Evolutionary conservation across 2,329 filamentous ascomycete genomes (phyloP), one percentile per base, ranked within the genome.

Genomic region (Geosmithia flava): DNA sequence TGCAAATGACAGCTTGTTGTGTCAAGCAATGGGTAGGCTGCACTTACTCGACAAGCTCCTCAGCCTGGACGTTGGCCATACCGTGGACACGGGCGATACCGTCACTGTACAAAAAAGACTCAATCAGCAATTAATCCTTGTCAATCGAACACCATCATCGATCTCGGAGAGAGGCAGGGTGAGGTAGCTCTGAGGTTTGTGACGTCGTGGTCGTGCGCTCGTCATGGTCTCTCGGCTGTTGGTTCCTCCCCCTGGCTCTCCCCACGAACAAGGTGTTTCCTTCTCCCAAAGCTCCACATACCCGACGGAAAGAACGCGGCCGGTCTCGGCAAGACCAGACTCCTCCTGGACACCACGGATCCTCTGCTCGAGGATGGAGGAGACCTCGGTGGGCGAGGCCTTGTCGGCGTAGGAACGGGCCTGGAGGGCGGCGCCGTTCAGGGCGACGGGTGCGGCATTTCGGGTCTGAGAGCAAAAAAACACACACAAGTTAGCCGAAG

Each of bases 11-110:
- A 16, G 42, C 5, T 15, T 44, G n/a, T n/a, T 10, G 23, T 20
- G 29, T 30, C 29, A 30, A 29, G 7, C 44, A 17, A 19, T 20
- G 30, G 6, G 17, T 13, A 17, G n/a, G n/a, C n/a, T n/a, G n/a
- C n/a, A 48, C 46, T 48, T 88, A 96, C 90, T 98, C 93, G 69
- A 98, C 93, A 70, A 98, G 86, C 81, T 98, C 93, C 78, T 98
- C 93, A 63, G 93, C 91, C 81, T 98, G 93, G 76, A 98, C 93
- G 72, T 98, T 98, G 86, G 82, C 87, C 88, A 98, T 90, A 69
- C 93, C 93, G 75, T 98, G 90, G 62, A 98, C 91, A 90, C 93
- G 91, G 70, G 93, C 93, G 68, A 98, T 98, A 95, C 93, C 93
- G 78, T 98, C 93, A 93, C 93, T 97, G 51, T 20, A 11, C 29